phyloP scores from a whole-genome alignment of 2,329 filamentous ascomycete species.

The Aspergillus versicolor region DNA sequence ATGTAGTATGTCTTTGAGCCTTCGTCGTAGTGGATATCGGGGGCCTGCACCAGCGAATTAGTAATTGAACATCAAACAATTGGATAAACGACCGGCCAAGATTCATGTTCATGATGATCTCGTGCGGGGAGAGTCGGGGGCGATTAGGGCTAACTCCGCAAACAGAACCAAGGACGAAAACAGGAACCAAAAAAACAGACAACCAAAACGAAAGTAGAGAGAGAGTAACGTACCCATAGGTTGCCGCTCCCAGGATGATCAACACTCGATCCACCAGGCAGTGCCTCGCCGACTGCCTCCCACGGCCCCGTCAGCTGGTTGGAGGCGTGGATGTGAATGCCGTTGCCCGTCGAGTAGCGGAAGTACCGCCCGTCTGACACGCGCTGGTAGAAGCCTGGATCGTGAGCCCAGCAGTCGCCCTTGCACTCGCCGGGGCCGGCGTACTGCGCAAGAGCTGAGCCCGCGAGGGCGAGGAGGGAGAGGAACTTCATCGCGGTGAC shows the following conservation, averaged over 20 bases:
- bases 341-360: conserved; percentile 54
- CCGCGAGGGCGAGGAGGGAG: conserved; percentile 15
- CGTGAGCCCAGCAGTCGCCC: conserved; percentile 43
- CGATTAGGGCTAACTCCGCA: not conserved
- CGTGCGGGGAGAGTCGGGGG: not conserved
- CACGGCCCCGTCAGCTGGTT: conserved; percentile 50
- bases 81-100: not conserved
- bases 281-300: conserved; percentile 47
- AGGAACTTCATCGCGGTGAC: conserved; percentile 4
- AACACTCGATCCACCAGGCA: conserved; percentile 47
- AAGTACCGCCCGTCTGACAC: conserved; percentile 53
- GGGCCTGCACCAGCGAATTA: conserved; percentile 50
- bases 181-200: not conserved
- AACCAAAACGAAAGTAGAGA: not conserved
- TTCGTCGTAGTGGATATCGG: conserved; percentile 60
- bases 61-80: not conserved
- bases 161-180: not conserved
- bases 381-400: conserved; percentile 51
- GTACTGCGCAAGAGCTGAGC: conserved; percentile 17
- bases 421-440: conserved; percentile 31
- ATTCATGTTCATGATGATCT: not conserved
- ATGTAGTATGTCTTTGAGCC: conserved; percentile 55
- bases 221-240: conserved; percentile 45
- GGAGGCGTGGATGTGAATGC: conserved; percentile 50
- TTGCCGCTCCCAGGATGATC: conserved; percentile 45